Evolutionary conservation across 2,329 filamentous ascomycete species (phyloP).

Genomic region (Diaporthe capsici): DNA sequence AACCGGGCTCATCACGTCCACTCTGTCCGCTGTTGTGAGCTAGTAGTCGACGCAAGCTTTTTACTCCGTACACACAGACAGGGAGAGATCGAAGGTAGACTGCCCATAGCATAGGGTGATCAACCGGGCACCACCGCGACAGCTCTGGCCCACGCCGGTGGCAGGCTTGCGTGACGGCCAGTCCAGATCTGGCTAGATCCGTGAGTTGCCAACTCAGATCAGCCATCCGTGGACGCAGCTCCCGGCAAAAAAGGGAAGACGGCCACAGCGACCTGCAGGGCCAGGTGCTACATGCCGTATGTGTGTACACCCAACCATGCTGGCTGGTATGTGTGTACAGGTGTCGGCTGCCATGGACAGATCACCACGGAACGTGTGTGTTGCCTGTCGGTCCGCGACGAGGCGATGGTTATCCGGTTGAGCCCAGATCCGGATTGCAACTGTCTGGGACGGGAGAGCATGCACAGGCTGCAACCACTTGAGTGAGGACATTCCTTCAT

Average conservation of each 20-base stretch:
- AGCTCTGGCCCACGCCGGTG: constrained; percentile 31
- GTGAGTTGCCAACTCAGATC: constrained; percentile 38
- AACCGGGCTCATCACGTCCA: not conserved
- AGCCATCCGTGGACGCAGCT: constrained; percentile 33
- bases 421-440: constrained; percentile 20
- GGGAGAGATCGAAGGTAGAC: not conserved
- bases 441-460: constrained; percentile 6
- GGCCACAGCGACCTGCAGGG: constrained; percentile 27
- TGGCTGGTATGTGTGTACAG: constrained; percentile 18
- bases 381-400: not conserved
- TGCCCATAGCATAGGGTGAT: constrained; percentile 22
- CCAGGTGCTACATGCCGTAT: constrained; percentile 30
- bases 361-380: constrained; percentile 13
- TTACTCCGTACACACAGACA: constrained; percentile 2
- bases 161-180: constrained; percentile 35
- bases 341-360: constrained; percentile 7
- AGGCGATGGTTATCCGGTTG: constrained; percentile 15
- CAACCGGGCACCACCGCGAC: constrained; percentile 29
- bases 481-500: constrained; percentile 3
- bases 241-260: constrained; percentile 26
- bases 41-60: constrained; percentile 28
- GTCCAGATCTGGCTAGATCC: constrained; percentile 31
- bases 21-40: not conserved
- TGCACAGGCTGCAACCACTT: not conserved
- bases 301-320: constrained; percentile 24